Conservation (phyloP, 768 basidiomycete genomes). For the Atractiella rhizophila region DNA sequence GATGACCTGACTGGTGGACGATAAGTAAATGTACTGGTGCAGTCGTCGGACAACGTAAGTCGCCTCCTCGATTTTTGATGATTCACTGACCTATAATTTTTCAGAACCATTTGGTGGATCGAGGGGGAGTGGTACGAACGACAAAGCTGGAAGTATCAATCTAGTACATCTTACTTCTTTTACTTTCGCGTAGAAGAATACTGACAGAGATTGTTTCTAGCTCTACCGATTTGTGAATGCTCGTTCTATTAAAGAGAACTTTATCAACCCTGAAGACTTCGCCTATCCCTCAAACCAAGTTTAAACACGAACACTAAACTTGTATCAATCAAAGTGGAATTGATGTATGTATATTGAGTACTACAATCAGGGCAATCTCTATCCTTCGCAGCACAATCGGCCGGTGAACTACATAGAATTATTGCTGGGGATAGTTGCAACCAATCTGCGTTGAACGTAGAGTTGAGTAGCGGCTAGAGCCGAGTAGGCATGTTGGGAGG, state of each 20-base stretch:
- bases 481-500: too few relatives aligned
- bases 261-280: slow-evolving; percentile 54
- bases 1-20: not conserved
- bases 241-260: slow-evolving; percentile 91
- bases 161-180: slow-evolving; percentile 34
- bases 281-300: slow-evolving; percentile 52
- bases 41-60: slow-evolving; percentile 31
- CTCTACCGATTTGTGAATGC: slow-evolving; percentile 41
- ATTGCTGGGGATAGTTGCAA: too few relatives aligned
- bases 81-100: not conserved
- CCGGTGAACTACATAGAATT: too few relatives aligned
- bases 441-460: too few relatives aligned
- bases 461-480: too few relatives aligned
- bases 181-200: not conserved
- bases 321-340: too few relatives aligned
- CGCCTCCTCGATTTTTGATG: slow-evolving; percentile 1
- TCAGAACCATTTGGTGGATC: slow-evolving; percentile 75
- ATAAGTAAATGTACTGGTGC: slow-evolving; percentile 71
- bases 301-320: too few relatives aligned
- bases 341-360: too few relatives aligned
- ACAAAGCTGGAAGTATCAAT: slow-evolving; percentile 67
- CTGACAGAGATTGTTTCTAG: not conserved
- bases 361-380: too few relatives aligned
- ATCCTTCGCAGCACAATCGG: too few relatives aligned
- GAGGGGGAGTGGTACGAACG: slow-evolving; percentile 72